phyloP scores from a whole-genome alignment of 768 basidiomycete genomes.

The Boletus pseudopeckii region DNA sequence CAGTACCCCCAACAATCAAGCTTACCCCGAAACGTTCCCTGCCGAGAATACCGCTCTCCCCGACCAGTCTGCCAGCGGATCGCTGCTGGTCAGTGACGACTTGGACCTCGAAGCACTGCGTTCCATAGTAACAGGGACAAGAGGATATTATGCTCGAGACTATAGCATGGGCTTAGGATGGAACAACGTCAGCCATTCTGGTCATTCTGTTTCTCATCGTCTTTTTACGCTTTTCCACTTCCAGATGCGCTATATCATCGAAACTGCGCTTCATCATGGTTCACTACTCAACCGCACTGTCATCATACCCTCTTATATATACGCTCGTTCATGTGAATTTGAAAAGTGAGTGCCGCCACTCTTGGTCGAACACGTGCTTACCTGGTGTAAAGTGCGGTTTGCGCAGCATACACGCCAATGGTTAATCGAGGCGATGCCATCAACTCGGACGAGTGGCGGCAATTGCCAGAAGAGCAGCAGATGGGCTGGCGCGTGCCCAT shows the following conservation, averaged over 20 bases:
- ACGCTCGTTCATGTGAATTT: constrained; percentile 43
- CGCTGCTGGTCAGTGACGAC: constrained; percentile 18
- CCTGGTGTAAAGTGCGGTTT: constrained; percentile 27
- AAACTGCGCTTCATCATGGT: constrained; percentile 43
- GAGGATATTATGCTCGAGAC: constrained; percentile 44
- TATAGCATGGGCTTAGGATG: constrained; percentile 44
- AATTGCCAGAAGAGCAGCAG: constrained; percentile 34
- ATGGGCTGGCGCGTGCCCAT: constrained; percentile 38
- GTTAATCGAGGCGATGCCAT: constrained; percentile 44
- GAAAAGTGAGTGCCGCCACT: constrained; percentile 15
- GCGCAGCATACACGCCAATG: constrained; percentile 41
- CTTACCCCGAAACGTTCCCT: neutral
- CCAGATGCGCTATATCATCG: constrained; percentile 49
- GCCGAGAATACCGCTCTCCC: neutral
- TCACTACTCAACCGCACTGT: constrained; percentile 41
- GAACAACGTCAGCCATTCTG: constrained; percentile 40
- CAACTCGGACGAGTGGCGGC: constrained; percentile 40
- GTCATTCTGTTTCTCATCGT: neutral
- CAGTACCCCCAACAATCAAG: neutral
- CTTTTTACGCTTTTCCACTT: neutral
- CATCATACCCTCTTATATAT: constrained; percentile 43
- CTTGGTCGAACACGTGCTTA: neutral
- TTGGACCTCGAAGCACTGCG: constrained; percentile 32
- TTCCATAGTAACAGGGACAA: constrained; percentile 35
- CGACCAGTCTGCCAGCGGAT: neutral